Base-by-base conservation (phyloP, 2,329 filamentous ascomycete genomes). In the Colletotrichum falcatum region DNA sequence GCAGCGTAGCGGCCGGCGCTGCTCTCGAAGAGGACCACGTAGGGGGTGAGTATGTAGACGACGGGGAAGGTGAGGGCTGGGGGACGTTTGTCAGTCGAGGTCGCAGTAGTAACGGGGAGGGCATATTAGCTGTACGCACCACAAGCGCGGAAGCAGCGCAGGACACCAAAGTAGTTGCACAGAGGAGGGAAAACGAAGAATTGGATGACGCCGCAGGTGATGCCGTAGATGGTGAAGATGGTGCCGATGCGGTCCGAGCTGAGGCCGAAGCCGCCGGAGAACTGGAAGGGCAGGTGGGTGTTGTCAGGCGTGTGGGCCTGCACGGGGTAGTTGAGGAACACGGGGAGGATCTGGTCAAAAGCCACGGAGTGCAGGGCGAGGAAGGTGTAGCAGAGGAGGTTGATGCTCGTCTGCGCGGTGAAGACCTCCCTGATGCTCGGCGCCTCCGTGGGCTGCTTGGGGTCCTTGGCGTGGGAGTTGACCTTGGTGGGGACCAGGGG, bases 281-380 rank as follows among this genome's bases (percentile, higher is more conserved):
- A 98, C 76, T 93, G 92, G 76, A 98, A 91, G 0, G 95, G 95
- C 0, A 94, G 85, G 2, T 85, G 82, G 0, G 85, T 88, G 75
- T 89, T 89, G 14, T 89, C 83, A 0, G 87, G 82, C 0, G 89
- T 88, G 67, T 88, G 86, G 56, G 87, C 81, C 42, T 87, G 80
- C 5, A 84, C 80, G 0, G 92, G 91, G 73, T 94, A 92, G 80
- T 97, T 93, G 76, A 98, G 87, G 79, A 97, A 97, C 0, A 98
- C 94, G 0, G 94, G 93, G 1, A 98, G 88, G 2, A 95, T 86
- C 77, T 97, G 94, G 80, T 98, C 95, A 77, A 91, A 98, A 0
- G 94, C 91, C 48, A 97, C 90, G 0, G 90, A 91, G 80, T 97
- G 94, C 59, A 97, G 86, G 0, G 94, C 92, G 23, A 98, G 85